phyloP scores from a whole-genome alignment of 495 filamentous ascomycete genomes.

The Penicillium crystallinum region DNA sequence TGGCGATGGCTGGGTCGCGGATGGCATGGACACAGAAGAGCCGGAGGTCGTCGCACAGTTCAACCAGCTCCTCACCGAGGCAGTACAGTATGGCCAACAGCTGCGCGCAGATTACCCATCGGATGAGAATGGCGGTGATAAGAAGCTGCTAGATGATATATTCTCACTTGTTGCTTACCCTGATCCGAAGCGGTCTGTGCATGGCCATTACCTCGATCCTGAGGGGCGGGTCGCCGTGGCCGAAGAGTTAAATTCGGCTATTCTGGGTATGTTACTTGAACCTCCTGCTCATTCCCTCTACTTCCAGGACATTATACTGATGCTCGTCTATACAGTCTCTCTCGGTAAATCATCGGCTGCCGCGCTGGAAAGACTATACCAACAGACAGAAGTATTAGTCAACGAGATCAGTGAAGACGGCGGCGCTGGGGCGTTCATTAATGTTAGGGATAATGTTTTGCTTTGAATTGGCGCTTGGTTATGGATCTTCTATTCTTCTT shows the following conservation, averaged over 20 bases:
- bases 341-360: constrained; percentile 85
- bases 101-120: constrained; percentile 67
- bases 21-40: constrained; percentile 53
- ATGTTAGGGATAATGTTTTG: constrained; percentile 64
- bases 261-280: constrained; percentile 61
- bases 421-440: constrained; percentile 82
- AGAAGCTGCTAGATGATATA: constrained; percentile 73
- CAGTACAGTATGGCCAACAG: constrained; percentile 74
- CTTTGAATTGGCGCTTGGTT: constrained; percentile 19
- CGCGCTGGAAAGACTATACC: constrained; percentile 78
- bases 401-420: constrained; percentile 78
- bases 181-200: constrained; percentile 66
- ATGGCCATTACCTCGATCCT: constrained; percentile 74
- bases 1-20: constrained; percentile 44
- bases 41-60: constrained; percentile 36
- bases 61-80: constrained; percentile 56
- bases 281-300: constrained; percentile 1
- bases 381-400: constrained; percentile 81
- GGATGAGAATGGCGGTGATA: constrained; percentile 63
- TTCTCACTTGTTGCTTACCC: constrained; percentile 85
- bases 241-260: constrained; percentile 92
- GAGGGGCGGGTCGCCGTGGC: constrained; percentile 73
- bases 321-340: constrained; percentile 59
- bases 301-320: constrained; percentile 9
- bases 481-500: neutral